Base-by-base conservation (phyloP, 257 asterid genomes). In the Solanum chmielewskii region DNA sequence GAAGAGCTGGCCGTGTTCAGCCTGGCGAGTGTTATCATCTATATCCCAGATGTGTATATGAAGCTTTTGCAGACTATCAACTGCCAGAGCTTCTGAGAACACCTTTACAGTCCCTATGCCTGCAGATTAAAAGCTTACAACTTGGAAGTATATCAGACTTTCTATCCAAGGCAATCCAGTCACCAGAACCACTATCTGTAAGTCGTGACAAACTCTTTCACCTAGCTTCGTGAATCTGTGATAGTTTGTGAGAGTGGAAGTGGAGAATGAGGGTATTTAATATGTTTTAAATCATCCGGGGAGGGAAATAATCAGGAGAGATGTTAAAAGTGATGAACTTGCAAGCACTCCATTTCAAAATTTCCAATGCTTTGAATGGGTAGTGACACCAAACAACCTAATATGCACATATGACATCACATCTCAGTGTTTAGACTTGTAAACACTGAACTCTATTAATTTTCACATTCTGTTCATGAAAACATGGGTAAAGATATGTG, bases 1-100 rank as follows among this genome's bases (percentile, higher is more conserved):
- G 99, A 87, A 94, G 99, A 88, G 99, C 99, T 52, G 99, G 99
- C n/a, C 98, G 99, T 89, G 99, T 96, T 88, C 99, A 96, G 90
- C 93, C 98, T 49, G 99, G 99, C 85, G 99, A 96, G 92, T 95
- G 98, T 87, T 96, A 93, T 92, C 99, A 94, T 92, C 98, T 96
- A 86, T 96, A 96, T 88, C 99, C 99, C 66, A 91, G 97, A 91
- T 93, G 94, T 76, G 98, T 96, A 75, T 91, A 93, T 92, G 96
- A 96, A 88, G 94, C 97, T 56, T 95, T 96, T 86, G 95, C 98
- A 52, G 98, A 96, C 89, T 96, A 95, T 93, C 98, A 96, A 89
- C 87, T 95, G 93, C 99, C 99, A 18, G 99, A 96, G 92, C 98
- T 96, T 89, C 87, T 96, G 89, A 93, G 99, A 90, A 96, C 99